Evolutionary conservation across 1,139 yeast species (phyloP).

Genomic region (Pichia sp.): DNA sequence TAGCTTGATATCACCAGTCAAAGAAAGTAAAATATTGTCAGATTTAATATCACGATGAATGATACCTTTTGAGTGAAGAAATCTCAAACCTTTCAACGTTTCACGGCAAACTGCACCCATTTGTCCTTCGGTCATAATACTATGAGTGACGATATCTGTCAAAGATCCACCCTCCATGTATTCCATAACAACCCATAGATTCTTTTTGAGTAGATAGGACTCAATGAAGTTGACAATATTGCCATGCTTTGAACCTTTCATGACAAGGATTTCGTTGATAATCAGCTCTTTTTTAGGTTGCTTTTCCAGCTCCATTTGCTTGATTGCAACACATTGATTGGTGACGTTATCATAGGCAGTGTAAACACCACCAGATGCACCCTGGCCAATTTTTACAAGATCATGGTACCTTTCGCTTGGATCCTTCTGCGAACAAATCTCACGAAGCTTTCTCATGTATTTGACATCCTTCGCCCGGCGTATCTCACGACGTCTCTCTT

Average conservation of each 20-base stretch:
- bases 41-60: constrained; percentile 96
- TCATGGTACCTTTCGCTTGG: constrained; percentile 72
- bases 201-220: constrained; percentile 68
- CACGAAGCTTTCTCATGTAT: constrained; percentile 61
- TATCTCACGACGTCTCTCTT: constrained; percentile 58
- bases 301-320: constrained; percentile 87
- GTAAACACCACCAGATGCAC: constrained; percentile 97
- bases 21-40: constrained; percentile 79
- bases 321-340: constrained; percentile 76
- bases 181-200: constrained; percentile 96
- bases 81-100: constrained; percentile 77
- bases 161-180: constrained; percentile 97
- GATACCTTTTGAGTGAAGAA: constrained; percentile 88
- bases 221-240: constrained; percentile 91
- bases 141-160: constrained; percentile 92
- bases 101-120: constrained; percentile 95
- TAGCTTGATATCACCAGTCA: constrained; percentile 84
- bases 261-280: constrained; percentile 87
- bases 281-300: constrained; percentile 96
- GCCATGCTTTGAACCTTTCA: constrained; percentile 87
- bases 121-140: constrained; percentile 96
- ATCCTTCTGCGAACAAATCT: constrained; percentile 82
- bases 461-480: constrained; percentile 53
- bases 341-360: constrained; percentile 72
- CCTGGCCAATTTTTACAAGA: constrained; percentile 87